Evolutionary conservation across 2,329 filamentous ascomycete species (phyloP), one percentile per base, ranked within the genome.

Genomic region (Fusarium sp.): DNA sequence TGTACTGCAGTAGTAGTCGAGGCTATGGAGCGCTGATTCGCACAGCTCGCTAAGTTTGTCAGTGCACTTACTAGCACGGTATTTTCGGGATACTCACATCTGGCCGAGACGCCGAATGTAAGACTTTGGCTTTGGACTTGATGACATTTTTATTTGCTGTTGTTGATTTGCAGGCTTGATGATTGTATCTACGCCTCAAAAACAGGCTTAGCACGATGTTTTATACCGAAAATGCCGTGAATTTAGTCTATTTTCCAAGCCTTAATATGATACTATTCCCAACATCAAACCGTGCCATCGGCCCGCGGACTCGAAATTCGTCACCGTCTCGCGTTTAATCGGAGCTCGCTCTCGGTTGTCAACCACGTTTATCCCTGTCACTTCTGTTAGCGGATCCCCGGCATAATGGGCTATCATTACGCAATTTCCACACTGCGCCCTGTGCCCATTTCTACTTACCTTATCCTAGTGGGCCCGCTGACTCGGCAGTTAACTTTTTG

Each of bases 1-100:
- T 8, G 65, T 68, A 11, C 65, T 43, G 25, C 56, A 68, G 47
- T 68, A 68, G 33, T 47, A 37, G 12, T 42, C 30, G 3, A 67
- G 28, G 0, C 8, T 19, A 9, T 67, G 64, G 4, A 67, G 50
- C 2, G 63, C 44, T 19, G 64, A 67, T 42, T 67, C 53, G 33
- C 50, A 67, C 38, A 61, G 3, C 38, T 67, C 64, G 15, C 64
- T 67, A 40, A 2, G 16, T 6, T 16, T 4, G 30, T 67, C 43
- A 67, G 46, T n/a, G 23, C 2, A 2, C 13, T 9, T 13, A 11
- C 23, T 53, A 28, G 10, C 11, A 18, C n/a, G 21, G 16, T 19
- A 12, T 28, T 7, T 0, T 15, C 30, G n/a, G n/a, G 18, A 4
- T 19, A 46, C 64, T 40, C 59, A 67, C 64, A 67, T 37, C 28